Conservation (phyloP, 1,284 basidiomycete species). For the Trichosporon ovoides region DNA sequence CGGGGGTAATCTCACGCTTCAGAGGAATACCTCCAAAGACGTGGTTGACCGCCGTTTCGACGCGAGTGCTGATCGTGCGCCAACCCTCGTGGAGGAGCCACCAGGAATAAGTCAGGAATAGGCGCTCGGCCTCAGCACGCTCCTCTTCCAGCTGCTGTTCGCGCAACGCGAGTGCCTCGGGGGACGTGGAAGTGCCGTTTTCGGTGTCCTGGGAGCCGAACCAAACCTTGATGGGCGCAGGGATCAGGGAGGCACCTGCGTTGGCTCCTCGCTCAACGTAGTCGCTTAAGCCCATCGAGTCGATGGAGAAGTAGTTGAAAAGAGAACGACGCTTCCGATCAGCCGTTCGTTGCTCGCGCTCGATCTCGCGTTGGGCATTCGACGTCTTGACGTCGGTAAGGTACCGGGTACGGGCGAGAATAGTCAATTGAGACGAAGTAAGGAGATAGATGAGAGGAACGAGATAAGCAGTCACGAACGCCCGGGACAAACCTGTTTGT, state of each 20-base stretch:
- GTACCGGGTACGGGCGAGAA: conserved; percentile 42
- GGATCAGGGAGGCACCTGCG: conserved; percentile 7
- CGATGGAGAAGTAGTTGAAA: conserved; percentile 31
- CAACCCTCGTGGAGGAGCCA: conserved; percentile 48
- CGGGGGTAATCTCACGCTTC: conserved; percentile 39
- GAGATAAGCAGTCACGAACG: conserved; percentile 43
- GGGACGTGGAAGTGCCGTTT: not conserved
- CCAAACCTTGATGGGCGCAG: not conserved
- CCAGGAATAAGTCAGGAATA: conserved; percentile 48
- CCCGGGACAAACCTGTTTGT: conserved; percentile 39
- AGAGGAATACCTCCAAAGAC: conserved; percentile 42
- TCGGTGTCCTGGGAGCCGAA: not conserved
- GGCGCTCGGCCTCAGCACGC: conserved; percentile 37
- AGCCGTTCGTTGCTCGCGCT: conserved; percentile 4
- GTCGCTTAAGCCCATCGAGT: conserved; percentile 33
- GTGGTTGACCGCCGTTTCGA: conserved; percentile 36
- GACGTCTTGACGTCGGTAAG: conserved; percentile 35
- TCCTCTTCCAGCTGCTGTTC: conserved; percentile 22
- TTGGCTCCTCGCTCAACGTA: conserved; percentile 21
- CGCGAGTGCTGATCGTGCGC: conserved; percentile 33
- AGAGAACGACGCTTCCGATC: not conserved
- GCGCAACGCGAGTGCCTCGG: conserved; percentile 11
- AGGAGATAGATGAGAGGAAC: conserved; percentile 45
- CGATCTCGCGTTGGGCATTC: conserved; percentile 9
- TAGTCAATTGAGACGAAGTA: conserved; percentile 45